These are phyloP conservation scores for Elsinoe necatrix DNA, from an alignment of 2,329 filamentous ascomycete genomes.

Conservation along the genomic window DNA sequence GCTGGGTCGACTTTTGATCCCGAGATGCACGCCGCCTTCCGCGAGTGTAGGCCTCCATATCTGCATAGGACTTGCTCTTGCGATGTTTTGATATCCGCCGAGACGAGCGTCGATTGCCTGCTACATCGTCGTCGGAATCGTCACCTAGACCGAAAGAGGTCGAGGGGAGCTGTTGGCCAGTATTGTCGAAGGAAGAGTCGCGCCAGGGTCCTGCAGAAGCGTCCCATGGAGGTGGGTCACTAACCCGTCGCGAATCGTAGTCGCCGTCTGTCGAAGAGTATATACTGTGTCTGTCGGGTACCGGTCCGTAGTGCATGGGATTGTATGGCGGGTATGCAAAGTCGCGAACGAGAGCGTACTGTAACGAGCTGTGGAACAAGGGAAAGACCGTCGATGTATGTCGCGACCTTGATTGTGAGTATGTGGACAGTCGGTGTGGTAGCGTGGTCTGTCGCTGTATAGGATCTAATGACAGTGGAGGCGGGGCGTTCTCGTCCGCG, in stretches of 20 bases:
- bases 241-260: slow-evolving; percentile 69
- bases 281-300: slow-evolving; percentile 50
- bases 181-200: slow-evolving; percentile 19
- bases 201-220: slow-evolving; percentile 52
- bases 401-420: slow-evolving; percentile 17
- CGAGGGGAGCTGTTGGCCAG: slow-evolving; percentile 26
- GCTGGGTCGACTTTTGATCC: neutral
- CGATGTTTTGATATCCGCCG: slow-evolving; percentile 25
- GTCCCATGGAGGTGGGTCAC: slow-evolving; percentile 60
- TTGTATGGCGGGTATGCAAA: slow-evolving; percentile 82
- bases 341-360: slow-evolving; percentile 87
- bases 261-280: slow-evolving; percentile 42
- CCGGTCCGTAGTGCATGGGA: slow-evolving; percentile 89
- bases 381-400: slow-evolving; percentile 52
- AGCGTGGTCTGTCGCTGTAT: slow-evolving; percentile 4
- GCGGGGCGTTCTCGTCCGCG: slow-evolving; percentile 13
- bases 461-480: neutral
- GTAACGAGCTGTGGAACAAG: slow-evolving; percentile 72
- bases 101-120: slow-evolving; percentile 14
- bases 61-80: slow-evolving; percentile 62
- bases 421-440: slow-evolving; percentile 9
- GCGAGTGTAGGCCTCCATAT: slow-evolving; percentile 72
- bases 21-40: slow-evolving; percentile 22
- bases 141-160: slow-evolving; percentile 27
- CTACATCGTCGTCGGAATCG: slow-evolving; percentile 19